Conservation (phyloP, 371 early-diverging fungal genomes). For the Rhizomucor pusillus region DNA sequence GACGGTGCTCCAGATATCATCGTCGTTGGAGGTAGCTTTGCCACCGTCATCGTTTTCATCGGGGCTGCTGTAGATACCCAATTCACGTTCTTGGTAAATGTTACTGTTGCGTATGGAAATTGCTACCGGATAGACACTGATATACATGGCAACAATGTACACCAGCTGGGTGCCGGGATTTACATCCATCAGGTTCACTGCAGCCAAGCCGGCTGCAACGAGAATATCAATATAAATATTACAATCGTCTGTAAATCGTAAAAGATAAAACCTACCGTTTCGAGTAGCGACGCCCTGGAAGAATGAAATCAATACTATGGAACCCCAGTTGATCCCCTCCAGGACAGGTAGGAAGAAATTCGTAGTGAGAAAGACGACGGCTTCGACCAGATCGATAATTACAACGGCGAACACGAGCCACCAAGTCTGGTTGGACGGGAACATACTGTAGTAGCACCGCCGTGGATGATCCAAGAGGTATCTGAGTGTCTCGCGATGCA, state of each 20-base stretch:
- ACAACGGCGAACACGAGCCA: constrained; percentile 36
- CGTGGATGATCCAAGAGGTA: constrained; percentile 45
- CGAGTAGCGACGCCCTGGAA: constrained; percentile 44
- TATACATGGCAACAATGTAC: constrained; percentile 50
- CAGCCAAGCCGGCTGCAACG: constrained; percentile 37
- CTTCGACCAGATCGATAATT: constrained; percentile 29
- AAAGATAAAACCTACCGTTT: constrained; percentile 23
- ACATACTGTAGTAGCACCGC: constrained; percentile 41
- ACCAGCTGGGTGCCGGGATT: constrained; percentile 44
- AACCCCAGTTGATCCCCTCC: constrained; percentile 23
- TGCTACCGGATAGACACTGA: constrained; percentile 48
- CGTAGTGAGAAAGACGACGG: constrained; percentile 26
- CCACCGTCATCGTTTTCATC: constrained; percentile 21
- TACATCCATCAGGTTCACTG: constrained; percentile 28
- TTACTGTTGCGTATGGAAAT: constrained; percentile 51
- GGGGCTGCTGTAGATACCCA: constrained; percentile 35
- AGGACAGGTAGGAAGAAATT: constrained; percentile 41
- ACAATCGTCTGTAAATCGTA: background rate
- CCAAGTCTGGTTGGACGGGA: constrained; percentile 38
- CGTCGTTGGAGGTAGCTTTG: constrained; percentile 10
- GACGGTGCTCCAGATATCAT: too few relatives aligned
- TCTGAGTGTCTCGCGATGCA: constrained; percentile 32
- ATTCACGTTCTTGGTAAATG: constrained; percentile 43
- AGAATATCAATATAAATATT: background rate
- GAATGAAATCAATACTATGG: constrained; percentile 30